Evolutionary conservation across 78 protist species (phyloP).

Genomic region (Dictyostelium firmibasis): DNA sequence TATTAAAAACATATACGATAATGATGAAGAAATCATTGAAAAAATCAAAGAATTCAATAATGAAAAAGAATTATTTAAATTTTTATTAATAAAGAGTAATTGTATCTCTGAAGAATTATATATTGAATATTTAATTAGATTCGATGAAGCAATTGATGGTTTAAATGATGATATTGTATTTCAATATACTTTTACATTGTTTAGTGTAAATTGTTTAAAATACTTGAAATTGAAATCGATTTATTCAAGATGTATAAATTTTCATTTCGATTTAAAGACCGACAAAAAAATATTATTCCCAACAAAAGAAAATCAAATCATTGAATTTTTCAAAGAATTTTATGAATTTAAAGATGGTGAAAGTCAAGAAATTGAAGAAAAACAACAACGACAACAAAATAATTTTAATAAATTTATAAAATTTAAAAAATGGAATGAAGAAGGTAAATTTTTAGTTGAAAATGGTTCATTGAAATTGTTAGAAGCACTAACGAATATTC

Average conservation of each 20-base stretch:
- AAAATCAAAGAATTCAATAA: neutral
- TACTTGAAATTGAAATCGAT: neutral
- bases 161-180: neutral
- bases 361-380: too few species aligned
- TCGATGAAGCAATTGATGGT: neutral
- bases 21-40: neutral
- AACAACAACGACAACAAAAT: neutral
- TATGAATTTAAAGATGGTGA: neutral
- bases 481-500: neutral
- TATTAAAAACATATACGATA: neutral
- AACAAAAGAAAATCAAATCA: neutral
- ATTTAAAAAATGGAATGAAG: slow-evolving; percentile 10
- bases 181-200: neutral
- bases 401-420: neutral
- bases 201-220: neutral
- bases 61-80: slow-evolving; percentile 4
- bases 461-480: neutral
- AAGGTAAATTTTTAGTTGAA: neutral
- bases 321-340: neutral
- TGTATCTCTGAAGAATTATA: neutral
- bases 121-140: neutral
- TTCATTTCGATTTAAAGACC: neutral
- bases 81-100: neutral
- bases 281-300: neutral
- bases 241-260: neutral